Evolutionary conservation across 352 stramenopile species (phyloP).

Genomic region (Phytophthora pinifolia): DNA sequence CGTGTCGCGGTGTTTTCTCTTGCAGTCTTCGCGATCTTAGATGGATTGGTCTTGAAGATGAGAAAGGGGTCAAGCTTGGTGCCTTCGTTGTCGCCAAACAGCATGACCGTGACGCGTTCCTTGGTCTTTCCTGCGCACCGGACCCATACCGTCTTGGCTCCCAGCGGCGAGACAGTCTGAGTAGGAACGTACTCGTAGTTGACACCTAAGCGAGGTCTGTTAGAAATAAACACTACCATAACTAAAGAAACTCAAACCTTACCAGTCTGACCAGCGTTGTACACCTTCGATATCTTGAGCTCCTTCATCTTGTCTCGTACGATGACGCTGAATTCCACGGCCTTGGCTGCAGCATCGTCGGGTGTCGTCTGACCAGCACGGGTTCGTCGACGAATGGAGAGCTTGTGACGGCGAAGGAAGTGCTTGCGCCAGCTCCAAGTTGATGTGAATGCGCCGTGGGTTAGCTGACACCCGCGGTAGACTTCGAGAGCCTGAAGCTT

Average conservation of each 20-base stretch:
- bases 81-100: constrained; percentile 20
- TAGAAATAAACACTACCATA: background rate
- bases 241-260: background rate
- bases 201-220: background rate
- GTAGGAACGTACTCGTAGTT: constrained; percentile 33
- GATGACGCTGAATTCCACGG: background rate
- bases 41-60: constrained; percentile 28
- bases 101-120: constrained; percentile 27
- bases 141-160: constrained; percentile 31
- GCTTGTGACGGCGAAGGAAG: constrained; percentile 10
- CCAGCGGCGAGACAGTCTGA: constrained; percentile 11
- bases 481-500: background rate
- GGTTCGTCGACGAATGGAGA: constrained; percentile 9
- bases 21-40: background rate
- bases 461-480: background rate
- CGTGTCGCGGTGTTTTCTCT: constrained; percentile 10
- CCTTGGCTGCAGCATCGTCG: background rate
- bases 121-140: constrained; percentile 20
- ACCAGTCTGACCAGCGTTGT: constrained; percentile 21
- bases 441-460: background rate
- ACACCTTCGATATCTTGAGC: constrained; percentile 4
- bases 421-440: constrained; percentile 3
- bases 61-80: constrained; percentile 32
- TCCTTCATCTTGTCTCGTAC: constrained; percentile 11
- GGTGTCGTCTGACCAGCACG: constrained; percentile 4